These are phyloP conservation scores for Volvox reticuliferus DNA, from an alignment of 139 green algal genomes.

Conservation along the genomic window DNA sequence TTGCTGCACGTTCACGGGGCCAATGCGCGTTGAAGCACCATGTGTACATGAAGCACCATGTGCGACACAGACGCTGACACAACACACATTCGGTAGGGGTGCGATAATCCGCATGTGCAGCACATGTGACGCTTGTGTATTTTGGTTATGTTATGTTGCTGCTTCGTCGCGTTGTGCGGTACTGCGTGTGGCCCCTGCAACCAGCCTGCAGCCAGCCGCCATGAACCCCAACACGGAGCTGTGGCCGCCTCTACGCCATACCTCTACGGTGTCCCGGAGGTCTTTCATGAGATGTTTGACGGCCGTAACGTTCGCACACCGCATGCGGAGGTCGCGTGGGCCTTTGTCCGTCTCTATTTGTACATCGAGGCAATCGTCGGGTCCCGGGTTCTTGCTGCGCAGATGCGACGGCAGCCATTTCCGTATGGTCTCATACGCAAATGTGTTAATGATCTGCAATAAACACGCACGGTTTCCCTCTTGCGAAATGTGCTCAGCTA, in stretches of 20 bases:
- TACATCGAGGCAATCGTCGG: constrained; percentile 69
- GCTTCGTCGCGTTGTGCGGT: too few relatives aligned
- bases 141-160: too few relatives aligned
- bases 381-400: constrained; percentile 66
- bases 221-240: too few relatives aligned
- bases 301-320: constrained; percentile 37
- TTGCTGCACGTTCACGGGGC: too few relatives aligned
- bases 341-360: constrained; percentile 72
- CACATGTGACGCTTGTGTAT: too few relatives aligned
- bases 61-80: too few relatives aligned
- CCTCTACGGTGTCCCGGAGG: constrained; percentile 63
- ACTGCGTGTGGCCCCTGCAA: too few relatives aligned
- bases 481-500: background rate
- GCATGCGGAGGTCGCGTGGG: constrained; percentile 71
- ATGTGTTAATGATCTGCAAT: constrained; percentile 68
- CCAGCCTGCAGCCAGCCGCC: too few relatives aligned
- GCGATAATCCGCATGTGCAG: too few relatives aligned
- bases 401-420: constrained; percentile 76
- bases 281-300: constrained; percentile 66
- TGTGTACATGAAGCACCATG: too few relatives aligned
- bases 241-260: background rate
- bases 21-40: too few relatives aligned
- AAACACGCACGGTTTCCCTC: background rate
- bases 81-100: too few relatives aligned
- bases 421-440: constrained; percentile 71